Base-by-base conservation (phyloP, 164 flowering plant genomes). In the Magnolia kwangsiensis region DNA sequence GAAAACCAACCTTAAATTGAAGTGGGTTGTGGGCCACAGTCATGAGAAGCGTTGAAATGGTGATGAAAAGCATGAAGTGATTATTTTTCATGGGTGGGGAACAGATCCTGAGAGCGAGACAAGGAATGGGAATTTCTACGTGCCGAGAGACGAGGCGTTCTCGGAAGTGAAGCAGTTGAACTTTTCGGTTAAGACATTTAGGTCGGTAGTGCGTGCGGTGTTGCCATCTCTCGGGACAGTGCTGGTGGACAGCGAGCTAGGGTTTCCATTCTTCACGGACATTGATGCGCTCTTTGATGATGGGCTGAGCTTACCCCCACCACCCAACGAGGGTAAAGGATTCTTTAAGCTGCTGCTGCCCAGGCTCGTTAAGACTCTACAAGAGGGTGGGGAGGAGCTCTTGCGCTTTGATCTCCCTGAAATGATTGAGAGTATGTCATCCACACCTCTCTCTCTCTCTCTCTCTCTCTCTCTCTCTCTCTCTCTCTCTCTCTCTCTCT, bases 101-200 rank as follows among this genome's bases (percentile, higher is more conserved):
- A 20, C 74, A 86, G 88, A 86, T 49, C 87, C 85, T 0, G 20
- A 27, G 31, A 78, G 86, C 5, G 87, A 86, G 65, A 24, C 50
- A 9, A 72, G 84, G 63, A 63, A 45, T 1, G 7, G 19, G 70
- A 37, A 59, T 4, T 27, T 11, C 10, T 86, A 86, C 55, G 86
- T 86, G 70, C 89, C 89, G 11, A 76, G 89, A 63, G 89, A 86
- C 24, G 89, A 85, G 29, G 66, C 70, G 13, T 87, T 87, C 74
- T 65, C 83, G 4, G 80, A 79, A 63, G 72, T 81, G 75, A 87
- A 87, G 77, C 27, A 50, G 29, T 0, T 31, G 45, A 63, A 65
- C 7, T 87, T 87, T 73, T 51, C 80, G 0, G 65, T 51, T 0
- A 79, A 50, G 27, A 68, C 76, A 0, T 23, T 78, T 7, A 51